Evolutionary conservation across 73 alveolate species (phyloP).

Genomic region (Paramecium sexaurelia): DNA sequence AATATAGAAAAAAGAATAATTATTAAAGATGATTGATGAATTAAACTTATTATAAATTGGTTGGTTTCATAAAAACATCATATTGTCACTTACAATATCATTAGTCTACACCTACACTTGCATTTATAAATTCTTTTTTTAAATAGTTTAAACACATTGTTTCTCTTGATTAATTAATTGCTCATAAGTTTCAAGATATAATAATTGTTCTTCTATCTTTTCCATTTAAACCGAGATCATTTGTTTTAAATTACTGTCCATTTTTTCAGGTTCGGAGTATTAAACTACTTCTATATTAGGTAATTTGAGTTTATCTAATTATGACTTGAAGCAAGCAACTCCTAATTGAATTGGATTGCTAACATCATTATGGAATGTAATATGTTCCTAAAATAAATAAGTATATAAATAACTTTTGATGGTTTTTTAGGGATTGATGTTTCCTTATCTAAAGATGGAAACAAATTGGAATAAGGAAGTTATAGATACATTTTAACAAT

Average conservation of each 20-base stretch:
- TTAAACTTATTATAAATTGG: background rate
- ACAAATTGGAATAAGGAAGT: background rate
- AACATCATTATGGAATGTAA: conserved; percentile 43
- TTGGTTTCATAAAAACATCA: conserved; percentile 16
- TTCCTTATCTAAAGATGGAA: conserved; percentile 9
- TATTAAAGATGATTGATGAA: background rate
- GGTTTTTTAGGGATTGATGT: background rate
- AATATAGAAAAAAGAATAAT: background rate
- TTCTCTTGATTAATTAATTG: conserved; percentile 2
- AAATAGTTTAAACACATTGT: background rate
- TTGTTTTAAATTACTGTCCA: background rate
- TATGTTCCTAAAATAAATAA: background rate
- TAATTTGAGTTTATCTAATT: background rate
- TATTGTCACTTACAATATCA: conserved; percentile 13
- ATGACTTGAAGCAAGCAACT: conserved; percentile 35
- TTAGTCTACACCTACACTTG: conserved; percentile 21
- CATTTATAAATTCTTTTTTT: conserved; percentile 36
- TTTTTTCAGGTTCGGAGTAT: background rate
- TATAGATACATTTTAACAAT: conserved; percentile 24
- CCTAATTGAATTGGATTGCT: conserved; percentile 53
- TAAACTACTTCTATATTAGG: background rate
- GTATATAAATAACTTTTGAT: background rate
- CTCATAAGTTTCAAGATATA: background rate
- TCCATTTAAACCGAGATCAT: background rate
- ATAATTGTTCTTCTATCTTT: conserved; percentile 17